Percentiles rank a stretch among this genome's conserved stretches.
Evolutionary conservation across 2,329 filamentous ascomycete genomes (phyloP).

Genomic region (Cercospora zeina): DNA sequence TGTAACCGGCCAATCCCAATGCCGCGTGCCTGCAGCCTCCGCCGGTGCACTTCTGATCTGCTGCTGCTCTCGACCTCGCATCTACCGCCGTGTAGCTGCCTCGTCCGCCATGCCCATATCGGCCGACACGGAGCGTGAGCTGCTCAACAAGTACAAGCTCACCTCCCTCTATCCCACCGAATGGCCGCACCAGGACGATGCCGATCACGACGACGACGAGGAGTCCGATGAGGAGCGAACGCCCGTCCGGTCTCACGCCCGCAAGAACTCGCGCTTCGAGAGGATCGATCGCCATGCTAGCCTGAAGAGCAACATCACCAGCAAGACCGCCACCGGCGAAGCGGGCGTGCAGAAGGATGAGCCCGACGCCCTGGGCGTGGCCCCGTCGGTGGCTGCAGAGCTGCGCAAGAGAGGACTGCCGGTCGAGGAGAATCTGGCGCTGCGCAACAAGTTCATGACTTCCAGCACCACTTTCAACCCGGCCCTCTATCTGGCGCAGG

Average conservation of each 20-base stretch:
- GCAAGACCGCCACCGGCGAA: conserved; percentile 64
- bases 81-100: neutral
- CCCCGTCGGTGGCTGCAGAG: conserved; percentile 80
- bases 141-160: conserved; percentile 89
- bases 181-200: conserved; percentile 74
- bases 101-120: conserved; percentile 47
- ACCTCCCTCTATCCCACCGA: conserved; percentile 73
- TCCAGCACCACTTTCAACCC: conserved; percentile 96
- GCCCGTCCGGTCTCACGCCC: conserved; percentile 34
- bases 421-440: conserved; percentile 70
- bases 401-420: conserved; percentile 74
- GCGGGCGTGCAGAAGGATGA: conserved; percentile 85
- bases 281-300: conserved; percentile 76
- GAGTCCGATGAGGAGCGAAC: conserved; percentile 20
- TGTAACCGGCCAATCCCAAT: neutral
- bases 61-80: neutral
- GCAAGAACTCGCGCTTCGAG: conserved; percentile 61
- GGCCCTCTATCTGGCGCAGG: conserved; percentile 84
- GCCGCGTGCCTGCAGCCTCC: neutral
- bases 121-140: conserved; percentile 70
- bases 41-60: neutral
- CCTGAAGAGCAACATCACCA: conserved; percentile 58
- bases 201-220: conserved; percentile 47
- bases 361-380: conserved; percentile 83
- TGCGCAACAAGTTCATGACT: conserved; percentile 87